phyloP scores from a whole-genome alignment of 2,329 filamentous ascomycete species.

The Peltaster fructicola region DNA sequence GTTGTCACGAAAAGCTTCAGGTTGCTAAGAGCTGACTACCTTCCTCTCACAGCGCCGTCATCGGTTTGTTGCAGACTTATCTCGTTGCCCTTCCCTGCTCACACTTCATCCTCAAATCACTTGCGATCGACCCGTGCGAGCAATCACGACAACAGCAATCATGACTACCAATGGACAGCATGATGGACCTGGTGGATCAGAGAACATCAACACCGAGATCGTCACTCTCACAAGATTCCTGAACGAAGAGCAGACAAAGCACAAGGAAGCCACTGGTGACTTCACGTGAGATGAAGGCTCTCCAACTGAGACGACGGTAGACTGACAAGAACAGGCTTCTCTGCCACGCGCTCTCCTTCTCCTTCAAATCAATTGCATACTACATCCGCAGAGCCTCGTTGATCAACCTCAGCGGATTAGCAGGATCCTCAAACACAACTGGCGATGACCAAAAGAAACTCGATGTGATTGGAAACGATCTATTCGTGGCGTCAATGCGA shows the following conservation, averaged over 20 bases:
- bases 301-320: constrained; percentile 1
- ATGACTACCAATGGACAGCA: constrained; percentile 20
- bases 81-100: no score
- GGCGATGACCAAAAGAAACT: constrained; percentile 99
- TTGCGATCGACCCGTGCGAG: background rate
- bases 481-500: constrained; percentile 91
- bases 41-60: no score
- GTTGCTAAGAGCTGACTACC: no score
- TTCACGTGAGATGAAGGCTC: constrained; percentile 98
- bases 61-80: no score
- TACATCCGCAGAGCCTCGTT: constrained; percentile 93
- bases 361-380: constrained; percentile 98
- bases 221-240: constrained; percentile 89
- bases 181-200: constrained; percentile 38
- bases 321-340: constrained; percentile 46
- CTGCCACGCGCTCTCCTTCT: constrained; percentile 95
- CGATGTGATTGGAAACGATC: constrained; percentile 94
- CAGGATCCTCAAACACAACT: constrained; percentile 84
- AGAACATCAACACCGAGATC: constrained; percentile 90
- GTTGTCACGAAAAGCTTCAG: no score
- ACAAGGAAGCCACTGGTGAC: constrained; percentile 89
- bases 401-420: constrained; percentile 75
- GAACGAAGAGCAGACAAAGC: constrained; percentile 86
- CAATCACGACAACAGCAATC: constrained; percentile 25
- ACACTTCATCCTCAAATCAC: constrained; percentile 1